phyloP scores from a whole-genome alignment of 495 filamentous ascomycete genomes.

The Penicillium taxi region DNA sequence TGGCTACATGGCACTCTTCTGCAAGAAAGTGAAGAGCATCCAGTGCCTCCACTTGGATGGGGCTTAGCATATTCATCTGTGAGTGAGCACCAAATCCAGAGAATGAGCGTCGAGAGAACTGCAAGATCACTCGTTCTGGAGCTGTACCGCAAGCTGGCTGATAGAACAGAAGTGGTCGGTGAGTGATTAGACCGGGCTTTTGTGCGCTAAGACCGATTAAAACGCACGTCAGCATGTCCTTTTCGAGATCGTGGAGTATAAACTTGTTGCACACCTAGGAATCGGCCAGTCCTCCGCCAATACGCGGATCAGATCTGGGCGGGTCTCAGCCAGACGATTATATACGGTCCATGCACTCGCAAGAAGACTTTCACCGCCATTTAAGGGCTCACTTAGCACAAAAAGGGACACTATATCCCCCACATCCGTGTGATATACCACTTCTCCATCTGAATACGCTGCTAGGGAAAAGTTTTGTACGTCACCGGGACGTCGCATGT shows the following conservation, averaged over 20 bases:
- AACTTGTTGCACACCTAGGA: conserved; percentile 37
- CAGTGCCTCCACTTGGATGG: conserved; percentile 56
- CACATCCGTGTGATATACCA: neutral
- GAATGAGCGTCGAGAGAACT: conserved; percentile 48
- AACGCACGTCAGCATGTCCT: too few species aligned
- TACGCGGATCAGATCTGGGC: conserved; percentile 50
- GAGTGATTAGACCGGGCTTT: neutral
- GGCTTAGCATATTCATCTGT: conserved; percentile 44
- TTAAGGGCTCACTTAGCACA: conserved; percentile 37
- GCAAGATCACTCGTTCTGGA: conserved; percentile 42
- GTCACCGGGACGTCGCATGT: neutral
- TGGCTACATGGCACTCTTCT: conserved; percentile 37
- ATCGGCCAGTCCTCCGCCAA: conserved; percentile 43
- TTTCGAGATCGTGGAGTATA: too few species aligned
- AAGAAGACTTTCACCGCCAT: conserved; percentile 49
- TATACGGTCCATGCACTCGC: conserved; percentile 52
- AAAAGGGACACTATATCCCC: conserved; percentile 57
- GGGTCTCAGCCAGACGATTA: conserved; percentile 48
- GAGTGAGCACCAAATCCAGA: conserved; percentile 44
- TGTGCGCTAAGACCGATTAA: too few species aligned
- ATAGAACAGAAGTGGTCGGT: conserved; percentile 26
- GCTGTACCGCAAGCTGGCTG: conserved; percentile 27
- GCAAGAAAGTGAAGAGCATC: conserved; percentile 54
- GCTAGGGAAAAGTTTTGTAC: neutral
- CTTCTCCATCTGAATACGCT: conserved; percentile 1